Percentiles rank a stretch among this genome's conserved stretches.
Conservation (phyloP, 2,329 filamentous ascomycete genomes). For the Diplodia seriata region DNA sequence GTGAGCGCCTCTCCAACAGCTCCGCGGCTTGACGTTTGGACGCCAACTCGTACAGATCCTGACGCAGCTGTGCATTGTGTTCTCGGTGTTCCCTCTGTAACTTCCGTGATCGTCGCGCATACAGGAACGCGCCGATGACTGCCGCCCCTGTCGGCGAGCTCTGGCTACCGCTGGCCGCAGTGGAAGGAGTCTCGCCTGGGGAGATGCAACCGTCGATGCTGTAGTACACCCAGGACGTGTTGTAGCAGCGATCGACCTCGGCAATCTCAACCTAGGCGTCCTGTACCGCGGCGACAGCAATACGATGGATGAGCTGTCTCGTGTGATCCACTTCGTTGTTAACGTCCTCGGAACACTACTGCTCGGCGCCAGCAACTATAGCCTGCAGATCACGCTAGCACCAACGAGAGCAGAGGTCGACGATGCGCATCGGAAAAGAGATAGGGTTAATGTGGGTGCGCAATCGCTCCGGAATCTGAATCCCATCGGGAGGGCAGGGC, state of each 20-base stretch:
- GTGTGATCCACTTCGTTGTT: too few species aligned
- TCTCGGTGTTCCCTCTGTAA: background rate
- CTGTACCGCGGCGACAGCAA: too few species aligned
- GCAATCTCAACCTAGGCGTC: background rate
- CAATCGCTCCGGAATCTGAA: too few species aligned
- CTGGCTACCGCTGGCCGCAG: background rate
- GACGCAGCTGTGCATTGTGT: background rate
- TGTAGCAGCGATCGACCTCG: conserved; percentile 1
- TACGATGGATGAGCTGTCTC: too few species aligned
- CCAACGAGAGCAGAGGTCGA: too few species aligned
- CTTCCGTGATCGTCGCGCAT: background rate
- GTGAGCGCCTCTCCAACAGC: background rate
- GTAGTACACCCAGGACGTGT: conserved; percentile 23
- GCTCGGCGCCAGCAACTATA: too few species aligned
- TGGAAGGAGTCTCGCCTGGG: background rate
- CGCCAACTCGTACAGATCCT: background rate
- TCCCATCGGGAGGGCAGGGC: too few species aligned
- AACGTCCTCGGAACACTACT: too few species aligned
- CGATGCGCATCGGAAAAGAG: too few species aligned
- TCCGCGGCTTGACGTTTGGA: background rate
- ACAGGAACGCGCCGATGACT: background rate
- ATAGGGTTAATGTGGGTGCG: too few species aligned
- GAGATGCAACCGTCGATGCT: conserved; percentile 35
- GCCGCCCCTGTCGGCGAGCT: background rate
- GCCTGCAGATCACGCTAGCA: too few species aligned